phyloP scores from a whole-genome alignment of 2,329 filamentous ascomycete species.

The Nakataea oryzae region DNA sequence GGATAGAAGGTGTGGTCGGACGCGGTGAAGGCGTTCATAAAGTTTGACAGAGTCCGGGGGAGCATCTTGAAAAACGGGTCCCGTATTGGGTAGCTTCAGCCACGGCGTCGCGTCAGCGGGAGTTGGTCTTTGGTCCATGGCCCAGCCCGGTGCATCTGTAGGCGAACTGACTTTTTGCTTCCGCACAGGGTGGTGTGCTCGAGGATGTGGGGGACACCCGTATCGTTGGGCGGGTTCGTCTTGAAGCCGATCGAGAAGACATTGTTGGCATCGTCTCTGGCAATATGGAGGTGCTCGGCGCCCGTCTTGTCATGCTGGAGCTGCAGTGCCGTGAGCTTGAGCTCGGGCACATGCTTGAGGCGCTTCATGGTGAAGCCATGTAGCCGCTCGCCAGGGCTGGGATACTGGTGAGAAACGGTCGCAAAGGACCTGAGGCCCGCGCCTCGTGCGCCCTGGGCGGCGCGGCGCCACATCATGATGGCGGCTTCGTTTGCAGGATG shows the following conservation, averaged over 20 bases:
- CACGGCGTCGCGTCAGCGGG: background rate
- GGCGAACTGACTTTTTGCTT: constrained; percentile 63
- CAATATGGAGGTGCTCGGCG: constrained; percentile 91
- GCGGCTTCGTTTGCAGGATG: background rate
- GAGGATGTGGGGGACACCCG: constrained; percentile 90
- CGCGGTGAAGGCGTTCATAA: constrained; percentile 98
- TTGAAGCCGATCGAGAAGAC: constrained; percentile 99
- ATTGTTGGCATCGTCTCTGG: constrained; percentile 94
- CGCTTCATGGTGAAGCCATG: constrained; percentile 89
- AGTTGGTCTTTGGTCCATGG: background rate
- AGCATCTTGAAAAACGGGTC: constrained; percentile 99
- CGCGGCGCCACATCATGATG: constrained; percentile 1
- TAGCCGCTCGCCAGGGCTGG: constrained; percentile 71
- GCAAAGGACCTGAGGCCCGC: constrained; percentile 56
- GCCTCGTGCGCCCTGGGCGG: constrained; percentile 17
- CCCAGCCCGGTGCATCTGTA: background rate
- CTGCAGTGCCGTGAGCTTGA: constrained; percentile 83
- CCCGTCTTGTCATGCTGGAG: constrained; percentile 91
- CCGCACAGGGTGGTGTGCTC: constrained; percentile 97
- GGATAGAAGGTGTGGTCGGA: constrained; percentile 96
- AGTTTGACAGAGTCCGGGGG: constrained; percentile 93
- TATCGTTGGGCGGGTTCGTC: constrained; percentile 94
- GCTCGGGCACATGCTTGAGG: constrained; percentile 84
- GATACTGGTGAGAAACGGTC: constrained; percentile 58
- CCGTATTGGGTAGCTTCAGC: constrained; percentile 75